Conservation (phyloP, 768 basidiomycete species). For the Termitomyces sp. region DNA sequence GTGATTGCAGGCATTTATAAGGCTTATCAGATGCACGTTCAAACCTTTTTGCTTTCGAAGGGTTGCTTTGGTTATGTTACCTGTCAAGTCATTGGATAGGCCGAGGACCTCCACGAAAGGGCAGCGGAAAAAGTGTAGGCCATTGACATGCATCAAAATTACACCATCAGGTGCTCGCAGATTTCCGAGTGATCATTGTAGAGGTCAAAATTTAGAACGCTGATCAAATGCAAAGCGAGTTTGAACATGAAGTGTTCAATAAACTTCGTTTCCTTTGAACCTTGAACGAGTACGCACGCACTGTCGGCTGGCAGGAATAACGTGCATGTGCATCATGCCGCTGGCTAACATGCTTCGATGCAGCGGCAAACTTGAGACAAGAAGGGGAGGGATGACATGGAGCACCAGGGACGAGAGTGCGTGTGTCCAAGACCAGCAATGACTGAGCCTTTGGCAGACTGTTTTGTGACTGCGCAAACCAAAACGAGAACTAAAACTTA, state of each 20-base stretch:
- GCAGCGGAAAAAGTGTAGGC: neutral
- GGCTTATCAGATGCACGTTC: neutral
- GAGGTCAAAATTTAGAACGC: neutral
- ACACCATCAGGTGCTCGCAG: neutral
- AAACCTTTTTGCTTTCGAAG: neutral
- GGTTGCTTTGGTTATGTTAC: constrained; percentile 10
- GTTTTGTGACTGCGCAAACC: neutral
- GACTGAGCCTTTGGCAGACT: neutral
- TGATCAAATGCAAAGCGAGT: neutral
- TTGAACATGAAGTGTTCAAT: neutral
- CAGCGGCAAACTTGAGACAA: neutral
- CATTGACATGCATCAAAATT: neutral
- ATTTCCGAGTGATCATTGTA: neutral
- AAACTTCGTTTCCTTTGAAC: neutral
- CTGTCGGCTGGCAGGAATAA: neutral
- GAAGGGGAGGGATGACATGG: neutral
- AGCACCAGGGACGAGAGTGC: neutral
- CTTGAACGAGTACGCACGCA: neutral
- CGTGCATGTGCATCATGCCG: neutral
- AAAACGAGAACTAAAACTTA: neutral
- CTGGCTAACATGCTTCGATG: neutral
- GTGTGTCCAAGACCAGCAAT: neutral
- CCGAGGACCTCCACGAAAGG: neutral
- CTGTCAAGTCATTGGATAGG: constrained; percentile 7
- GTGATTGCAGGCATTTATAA: neutral